Evolutionary conservation across 805 yeast species (phyloP).

Genomic region (Jamesozyma lodderae): DNA sequence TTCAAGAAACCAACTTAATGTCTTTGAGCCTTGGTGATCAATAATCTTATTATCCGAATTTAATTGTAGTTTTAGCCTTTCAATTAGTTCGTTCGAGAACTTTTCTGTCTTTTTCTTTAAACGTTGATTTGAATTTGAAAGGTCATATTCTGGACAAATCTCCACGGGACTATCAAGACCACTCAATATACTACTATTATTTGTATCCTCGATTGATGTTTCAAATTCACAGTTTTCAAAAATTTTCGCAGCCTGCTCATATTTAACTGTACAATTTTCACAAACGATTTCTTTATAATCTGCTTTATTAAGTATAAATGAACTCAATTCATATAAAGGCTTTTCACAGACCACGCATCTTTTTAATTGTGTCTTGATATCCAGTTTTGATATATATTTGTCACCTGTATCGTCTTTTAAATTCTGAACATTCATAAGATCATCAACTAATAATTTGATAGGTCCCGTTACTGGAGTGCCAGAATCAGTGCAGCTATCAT

Average conservation of each 20-base stretch:
- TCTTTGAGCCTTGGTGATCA: not conserved
- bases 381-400: slow-evolving; percentile 15
- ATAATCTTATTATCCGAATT: not conserved
- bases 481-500: too few species aligned
- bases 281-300: slow-evolving; percentile 51
- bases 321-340: slow-evolving; percentile 55
- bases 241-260: slow-evolving; percentile 40
- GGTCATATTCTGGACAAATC: not conserved
- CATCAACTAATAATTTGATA: slow-evolving; percentile 11
- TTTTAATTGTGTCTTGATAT: slow-evolving; percentile 20
- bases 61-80: slow-evolving; percentile 28
- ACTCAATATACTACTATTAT: slow-evolving; percentile 5
- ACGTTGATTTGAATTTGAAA: too few species aligned
- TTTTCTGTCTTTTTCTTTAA: slow-evolving; percentile 1
- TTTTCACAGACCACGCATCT: slow-evolving; percentile 61
- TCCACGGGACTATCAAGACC: slow-evolving; percentile 11
- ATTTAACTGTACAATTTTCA: slow-evolving; percentile 49
- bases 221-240: slow-evolving; percentile 34
- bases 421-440: slow-evolving; percentile 10
- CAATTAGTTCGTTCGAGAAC: slow-evolving; percentile 30
- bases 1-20: slow-evolving; percentile 28
- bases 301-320: slow-evolving; percentile 11
- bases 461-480: not conserved
- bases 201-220: slow-evolving; percentile 18
- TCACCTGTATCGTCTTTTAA: slow-evolving; percentile 12